phyloP scores from a whole-genome alignment of 1,284 basidiomycete genomes.

The Pseudozyma tsukubaensis region DNA sequence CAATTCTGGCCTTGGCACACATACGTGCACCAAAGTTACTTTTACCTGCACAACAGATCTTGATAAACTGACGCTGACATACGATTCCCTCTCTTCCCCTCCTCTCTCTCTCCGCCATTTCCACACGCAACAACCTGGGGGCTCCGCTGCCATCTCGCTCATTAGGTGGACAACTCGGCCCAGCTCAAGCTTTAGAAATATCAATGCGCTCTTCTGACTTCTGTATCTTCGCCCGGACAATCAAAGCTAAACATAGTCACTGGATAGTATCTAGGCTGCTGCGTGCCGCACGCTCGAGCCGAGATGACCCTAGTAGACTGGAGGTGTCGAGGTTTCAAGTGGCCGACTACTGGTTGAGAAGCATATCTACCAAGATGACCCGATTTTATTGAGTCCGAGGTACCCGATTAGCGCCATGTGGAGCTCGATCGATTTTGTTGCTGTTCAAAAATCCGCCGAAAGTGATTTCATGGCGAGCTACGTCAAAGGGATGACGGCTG shows the following conservation, averaged over 20 bases:
- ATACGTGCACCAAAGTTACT: neutral
- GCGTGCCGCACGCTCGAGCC: too few relatives aligned
- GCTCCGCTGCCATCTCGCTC: neutral
- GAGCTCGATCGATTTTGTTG: constrained; percentile 12
- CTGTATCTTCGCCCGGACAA: neutral
- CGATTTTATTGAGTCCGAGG: too few relatives aligned
- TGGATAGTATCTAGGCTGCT: too few relatives aligned
- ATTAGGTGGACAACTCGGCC: constrained; percentile 50
- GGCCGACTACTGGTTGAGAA: too few relatives aligned
- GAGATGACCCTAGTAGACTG: too few relatives aligned
- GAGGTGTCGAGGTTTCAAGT: too few relatives aligned
- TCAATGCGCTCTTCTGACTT: too few relatives aligned
- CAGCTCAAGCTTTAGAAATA: constrained; percentile 37
- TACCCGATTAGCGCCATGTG: constrained; percentile 1
- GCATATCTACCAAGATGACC: too few relatives aligned
- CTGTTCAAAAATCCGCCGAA: neutral
- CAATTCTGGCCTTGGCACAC: neutral
- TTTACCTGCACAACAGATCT: neutral
- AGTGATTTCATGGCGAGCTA: constrained; percentile 1
- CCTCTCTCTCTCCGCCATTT: neutral
- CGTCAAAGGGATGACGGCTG: neutral
- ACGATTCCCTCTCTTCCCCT: neutral
- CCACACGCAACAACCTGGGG: neutral
- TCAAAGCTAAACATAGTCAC: neutral
- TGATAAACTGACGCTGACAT: neutral